Conservation (phyloP, 1,284 basidiomycete genomes). For the Pterulicium gracile region DNA sequence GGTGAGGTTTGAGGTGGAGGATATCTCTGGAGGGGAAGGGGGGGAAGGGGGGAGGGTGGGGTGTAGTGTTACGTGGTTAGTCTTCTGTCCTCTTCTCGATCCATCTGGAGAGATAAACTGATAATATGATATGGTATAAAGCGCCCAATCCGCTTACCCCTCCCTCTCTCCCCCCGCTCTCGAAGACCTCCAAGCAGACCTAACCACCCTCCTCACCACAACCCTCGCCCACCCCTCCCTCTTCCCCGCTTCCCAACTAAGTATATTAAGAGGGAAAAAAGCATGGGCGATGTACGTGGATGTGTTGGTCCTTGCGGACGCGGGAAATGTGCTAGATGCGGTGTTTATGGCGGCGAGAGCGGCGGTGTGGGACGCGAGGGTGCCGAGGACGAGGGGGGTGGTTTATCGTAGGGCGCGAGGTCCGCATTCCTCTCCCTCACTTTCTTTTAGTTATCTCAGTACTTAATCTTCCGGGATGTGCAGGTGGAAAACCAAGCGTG, state of each 20-base stretch:
- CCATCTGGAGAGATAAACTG: neutral
- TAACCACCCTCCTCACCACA: constrained; percentile 27
- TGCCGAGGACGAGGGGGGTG: constrained; percentile 58
- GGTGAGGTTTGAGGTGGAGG: constrained; percentile 64
- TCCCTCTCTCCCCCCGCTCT: constrained; percentile 46
- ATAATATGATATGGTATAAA: constrained; percentile 24
- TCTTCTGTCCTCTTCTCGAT: constrained; percentile 11
- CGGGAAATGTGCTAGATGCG: constrained; percentile 65
- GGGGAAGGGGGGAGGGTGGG: constrained; percentile 47
- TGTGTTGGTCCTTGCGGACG: constrained; percentile 55
- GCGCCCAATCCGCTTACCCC: constrained; percentile 71
- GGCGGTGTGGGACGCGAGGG: constrained; percentile 70
- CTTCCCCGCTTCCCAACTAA: constrained; percentile 46
- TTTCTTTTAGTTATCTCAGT: neutral
- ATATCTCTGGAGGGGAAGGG: constrained; percentile 29
- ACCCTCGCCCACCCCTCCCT: neutral
- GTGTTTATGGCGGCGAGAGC: constrained; percentile 68
- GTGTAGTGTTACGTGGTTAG: constrained; percentile 68
- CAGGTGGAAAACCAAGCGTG: constrained; percentile 9
- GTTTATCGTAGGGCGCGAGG: constrained; percentile 40
- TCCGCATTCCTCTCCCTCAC: neutral
- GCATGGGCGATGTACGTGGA: constrained; percentile 65
- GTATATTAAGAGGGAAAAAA: constrained; percentile 52
- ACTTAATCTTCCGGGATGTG: neutral
- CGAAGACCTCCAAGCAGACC: constrained; percentile 64